These are phyloP conservation scores for Zymoseptoria brevis DNA, from an alignment of 2,329 filamentous ascomycete genomes.

Conservation along the genomic window DNA sequence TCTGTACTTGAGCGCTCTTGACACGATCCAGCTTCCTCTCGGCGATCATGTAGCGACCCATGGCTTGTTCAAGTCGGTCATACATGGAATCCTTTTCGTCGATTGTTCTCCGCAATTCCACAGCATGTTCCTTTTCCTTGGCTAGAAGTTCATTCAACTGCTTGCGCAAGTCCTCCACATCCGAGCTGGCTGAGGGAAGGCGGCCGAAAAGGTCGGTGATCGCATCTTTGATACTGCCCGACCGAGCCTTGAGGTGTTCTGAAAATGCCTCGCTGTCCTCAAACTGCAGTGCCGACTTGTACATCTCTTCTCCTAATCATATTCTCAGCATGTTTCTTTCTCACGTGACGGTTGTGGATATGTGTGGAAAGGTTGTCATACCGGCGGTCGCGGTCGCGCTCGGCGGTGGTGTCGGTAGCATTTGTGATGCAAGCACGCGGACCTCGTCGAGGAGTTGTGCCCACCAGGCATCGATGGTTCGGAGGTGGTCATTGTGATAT, in stretches of 20 bases:
- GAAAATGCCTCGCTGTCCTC: conserved; percentile 58
- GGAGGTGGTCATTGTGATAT: conserved; percentile 87
- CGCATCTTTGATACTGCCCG: conserved; percentile 65
- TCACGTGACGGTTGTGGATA: conserved; percentile 14
- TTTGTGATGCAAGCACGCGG: conserved; percentile 35
- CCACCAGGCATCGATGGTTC: conserved; percentile 88
- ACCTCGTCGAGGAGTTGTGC: conserved; percentile 58
- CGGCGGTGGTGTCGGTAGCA: conserved; percentile 24
- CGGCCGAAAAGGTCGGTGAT: conserved; percentile 59
- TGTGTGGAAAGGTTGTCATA: conserved; percentile 20
- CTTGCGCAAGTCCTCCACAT: conserved; percentile 63
- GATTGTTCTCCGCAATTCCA: conserved; percentile 22
- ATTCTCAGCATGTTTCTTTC: conserved; percentile 25
- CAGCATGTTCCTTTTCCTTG: conserved; percentile 58
- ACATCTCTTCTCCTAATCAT: conserved; percentile 30
- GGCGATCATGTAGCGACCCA: conserved; percentile 84
- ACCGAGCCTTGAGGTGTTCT: conserved; percentile 68
- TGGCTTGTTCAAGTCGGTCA: conserved; percentile 80
- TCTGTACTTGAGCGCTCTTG: conserved; percentile 82
- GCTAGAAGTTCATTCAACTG: conserved; percentile 70
- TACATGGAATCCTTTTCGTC: conserved; percentile 47
- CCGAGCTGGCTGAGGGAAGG: conserved; percentile 49
- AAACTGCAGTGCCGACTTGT: conserved; percentile 48
- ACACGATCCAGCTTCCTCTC: conserved; percentile 89
- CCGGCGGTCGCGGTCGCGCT: conserved; percentile 24